Evolutionary conservation across 768 basidiomycete species (phyloP), one percentile per base, ranked within the genome.

Genomic region (Mycena rebaudengoi): DNA sequence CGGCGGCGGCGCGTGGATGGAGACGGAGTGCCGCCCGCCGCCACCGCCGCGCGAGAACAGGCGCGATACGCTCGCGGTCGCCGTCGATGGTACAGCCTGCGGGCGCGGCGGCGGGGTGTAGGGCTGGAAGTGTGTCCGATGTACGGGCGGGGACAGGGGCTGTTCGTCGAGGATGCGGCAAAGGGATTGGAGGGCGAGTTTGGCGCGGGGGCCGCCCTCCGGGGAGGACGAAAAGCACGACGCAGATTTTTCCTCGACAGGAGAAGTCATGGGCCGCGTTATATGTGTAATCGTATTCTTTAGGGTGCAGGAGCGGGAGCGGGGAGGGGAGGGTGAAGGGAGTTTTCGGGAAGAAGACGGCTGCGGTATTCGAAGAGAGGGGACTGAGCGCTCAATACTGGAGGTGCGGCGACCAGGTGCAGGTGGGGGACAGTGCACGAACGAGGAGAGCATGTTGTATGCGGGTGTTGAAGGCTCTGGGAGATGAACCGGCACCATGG

Each of bases 41-140:
- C n/a, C n/a, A n/a, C n/a, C n/a, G 1, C 66, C 82, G 64, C 88
- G 89, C 1, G 91, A 91, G 68, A 89, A 90, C 14, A 94, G 83
- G n/a, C 89, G 83, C 23, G 91, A 92, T 48, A 94, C 82, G 28
- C 88, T 90, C 1, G 92, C 92, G 2, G 92, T 94, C 1, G 92
- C 89, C 5, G 80, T 90, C 4, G 90, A 91, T 5, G 90, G 89
- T 18, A 85, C 82, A 5, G 85, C 80, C 23, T 82, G 76, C 7
- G 89, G 79, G 2, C 75, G 71, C 11, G 86, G 85, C 12, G 82
- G 79, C 2, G 90, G 88, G 3, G 85, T 83, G 4, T 76, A 76
- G 3, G 63, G 66, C 26, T 64, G 52, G 45, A 72, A 83, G 60
- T 74, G 70, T 66, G n/a, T 73, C 28, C 56, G 86, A 78, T 32